Conservation (phyloP, 192 early-diverging fungal species). For the Diversispora epigaea region DNA sequence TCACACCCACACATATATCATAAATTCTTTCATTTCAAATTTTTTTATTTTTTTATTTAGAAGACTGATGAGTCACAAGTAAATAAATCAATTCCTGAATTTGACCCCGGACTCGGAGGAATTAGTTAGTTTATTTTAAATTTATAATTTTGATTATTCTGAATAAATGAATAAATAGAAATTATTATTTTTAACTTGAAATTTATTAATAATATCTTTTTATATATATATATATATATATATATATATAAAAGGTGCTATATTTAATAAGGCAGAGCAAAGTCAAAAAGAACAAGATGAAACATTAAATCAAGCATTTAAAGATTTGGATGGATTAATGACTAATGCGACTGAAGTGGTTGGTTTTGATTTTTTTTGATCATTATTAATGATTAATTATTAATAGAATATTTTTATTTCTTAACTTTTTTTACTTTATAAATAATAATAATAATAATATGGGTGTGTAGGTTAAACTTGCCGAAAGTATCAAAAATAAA, state of each 20-base stretch:
- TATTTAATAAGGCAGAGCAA: constrained; percentile 64
- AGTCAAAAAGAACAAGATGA: constrained; percentile 64
- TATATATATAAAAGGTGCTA: constrained; percentile 48
- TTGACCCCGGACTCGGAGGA: constrained; percentile 40
- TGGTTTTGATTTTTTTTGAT: constrained; percentile 15
- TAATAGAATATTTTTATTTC: constrained; percentile 13
- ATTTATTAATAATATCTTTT: no score
- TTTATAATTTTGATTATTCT: neutral
- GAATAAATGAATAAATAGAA: no score
- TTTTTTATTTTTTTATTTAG: constrained; percentile 3
- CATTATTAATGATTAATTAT: neutral
- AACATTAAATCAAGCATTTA: constrained; percentile 79
- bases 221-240: no score
- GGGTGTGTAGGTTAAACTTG: constrained; percentile 52
- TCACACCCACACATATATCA: no score
- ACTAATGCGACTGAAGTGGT: constrained; percentile 90
- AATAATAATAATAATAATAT: no score
- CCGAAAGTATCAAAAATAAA: constrained; percentile 63
- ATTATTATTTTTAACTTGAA: no score
- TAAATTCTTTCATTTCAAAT: no score
- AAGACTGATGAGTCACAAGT: neutral
- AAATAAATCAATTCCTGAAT: constrained; percentile 13
- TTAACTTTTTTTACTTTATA: constrained; percentile 31
- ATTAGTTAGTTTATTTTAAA: constrained; percentile 45
- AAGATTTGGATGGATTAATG: constrained; percentile 85